These are phyloP conservation scores for Thuidium tamariscinum DNA, from an alignment of 225 moss, liverwort and hornwort genomes.

Conservation along the genomic window DNA sequence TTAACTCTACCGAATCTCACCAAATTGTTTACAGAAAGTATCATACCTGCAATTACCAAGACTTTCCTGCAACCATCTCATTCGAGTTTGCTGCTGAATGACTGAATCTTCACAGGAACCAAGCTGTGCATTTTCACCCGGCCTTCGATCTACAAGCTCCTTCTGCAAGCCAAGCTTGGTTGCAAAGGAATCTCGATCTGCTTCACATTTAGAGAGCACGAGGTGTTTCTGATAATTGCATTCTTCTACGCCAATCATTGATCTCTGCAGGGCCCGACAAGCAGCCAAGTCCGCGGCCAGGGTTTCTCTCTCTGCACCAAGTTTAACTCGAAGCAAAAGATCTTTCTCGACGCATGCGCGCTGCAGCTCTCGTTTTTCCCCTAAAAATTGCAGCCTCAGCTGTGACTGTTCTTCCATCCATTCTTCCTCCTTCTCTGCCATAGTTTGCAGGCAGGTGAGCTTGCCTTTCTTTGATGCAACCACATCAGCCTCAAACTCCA, in stretches of 20 bases:
- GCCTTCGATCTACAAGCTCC: not conserved
- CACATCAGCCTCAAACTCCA: slow-evolving; percentile 8
- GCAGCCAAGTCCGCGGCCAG: slow-evolving; percentile 31
- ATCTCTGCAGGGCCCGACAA: slow-evolving; percentile 3
- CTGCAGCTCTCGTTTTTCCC: slow-evolving; percentile 12
- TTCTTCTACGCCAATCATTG: slow-evolving; percentile 17
- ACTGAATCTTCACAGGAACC: slow-evolving; percentile 2
- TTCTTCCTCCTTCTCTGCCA: slow-evolving; percentile 10
- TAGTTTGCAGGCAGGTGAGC: not conserved
- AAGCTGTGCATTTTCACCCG: not conserved
- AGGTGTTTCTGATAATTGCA: slow-evolving; percentile 33
- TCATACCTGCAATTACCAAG: slow-evolving; percentile 35
- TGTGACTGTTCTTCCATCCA: slow-evolving; percentile 9
- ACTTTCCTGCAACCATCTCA: slow-evolving; percentile 26
- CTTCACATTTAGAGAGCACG: slow-evolving; percentile 21
- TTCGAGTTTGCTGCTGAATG: slow-evolving; percentile 12
- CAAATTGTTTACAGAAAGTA: not conserved
- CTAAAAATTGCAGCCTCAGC: not conserved
- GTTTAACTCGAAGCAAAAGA: slow-evolving; percentile 6
- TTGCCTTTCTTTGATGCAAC: slow-evolving; percentile 9
- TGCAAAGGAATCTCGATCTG: slow-evolving; percentile 9
- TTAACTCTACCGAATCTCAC: not conserved
- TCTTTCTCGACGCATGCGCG: slow-evolving; percentile 8
- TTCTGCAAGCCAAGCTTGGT: not conserved
- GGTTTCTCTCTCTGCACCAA: slow-evolving; percentile 21